Base-by-base conservation (phyloP, 805 yeast genomes). In the Metschnikowia bowlesiae region DNA sequence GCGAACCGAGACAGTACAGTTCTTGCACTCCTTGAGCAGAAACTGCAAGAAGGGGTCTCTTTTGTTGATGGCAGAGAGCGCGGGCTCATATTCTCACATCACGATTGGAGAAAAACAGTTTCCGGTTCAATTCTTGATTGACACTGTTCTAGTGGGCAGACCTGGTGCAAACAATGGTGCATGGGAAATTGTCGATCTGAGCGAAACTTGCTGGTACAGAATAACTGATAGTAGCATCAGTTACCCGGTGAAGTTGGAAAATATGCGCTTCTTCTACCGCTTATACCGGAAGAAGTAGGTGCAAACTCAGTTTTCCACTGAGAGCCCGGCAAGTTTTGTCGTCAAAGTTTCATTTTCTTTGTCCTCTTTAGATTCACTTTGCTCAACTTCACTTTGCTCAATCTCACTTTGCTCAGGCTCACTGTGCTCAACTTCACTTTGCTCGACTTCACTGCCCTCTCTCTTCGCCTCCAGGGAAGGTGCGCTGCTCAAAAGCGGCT, bases 21-120 rank as follows among this genome's bases (percentile, higher is more conserved):
- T 57, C 36, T 50, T 57, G 42, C 59, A 57, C 28, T 40, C 67
- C 9, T 65, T 89, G 51, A 76, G 80, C 48, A 55, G 61, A 5
- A 39, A 62, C 7, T 87, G 95, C 65, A 62, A 66, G 34, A 49
- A 64, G 1, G 94, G 91, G 0, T 68, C 88, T 13, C 65, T 78
- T 30, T 66, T 89, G 34, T 70, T 90, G 41, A 81, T 89, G 26
- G 80, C 88, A 1, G 97, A 89, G 61, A 85, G 94, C 68, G 97
- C 97, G 0, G 96, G 97, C 0, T 86, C 95, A 8, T 89, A 84
- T 66, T 87, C 96, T 1, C 84, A 88, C 58, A 86, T 89, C 36
- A 76, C 81, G 2, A 77, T 89, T 39, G 96, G 96, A 3, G 66
- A 80, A 31, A 89, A 85, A 63, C 79, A 73, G 56, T 89, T 89